Conservation (phyloP, 2,329 filamentous ascomycete species). For the Paraphaeosphaeria minitans region DNA sequence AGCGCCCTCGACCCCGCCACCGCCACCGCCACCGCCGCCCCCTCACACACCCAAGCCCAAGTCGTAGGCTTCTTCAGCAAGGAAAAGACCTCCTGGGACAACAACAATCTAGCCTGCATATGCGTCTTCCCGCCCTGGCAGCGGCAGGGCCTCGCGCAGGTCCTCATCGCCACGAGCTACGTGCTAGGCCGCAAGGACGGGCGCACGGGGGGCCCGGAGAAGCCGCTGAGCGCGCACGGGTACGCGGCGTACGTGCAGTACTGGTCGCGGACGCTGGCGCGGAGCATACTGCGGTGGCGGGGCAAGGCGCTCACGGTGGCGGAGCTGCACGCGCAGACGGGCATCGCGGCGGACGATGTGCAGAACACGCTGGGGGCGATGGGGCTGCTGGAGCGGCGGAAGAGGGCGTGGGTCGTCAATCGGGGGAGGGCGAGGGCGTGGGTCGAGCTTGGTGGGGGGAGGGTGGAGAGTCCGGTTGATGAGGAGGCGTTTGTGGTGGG, state of each 20-base stretch:
- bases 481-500: constrained; percentile 75
- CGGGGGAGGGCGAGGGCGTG: constrained; percentile 68
- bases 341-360: constrained; percentile 85
- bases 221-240: constrained; percentile 86
- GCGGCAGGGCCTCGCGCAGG: constrained; percentile 80
- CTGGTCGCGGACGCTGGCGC: constrained; percentile 83
- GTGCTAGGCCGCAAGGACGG: constrained; percentile 85
- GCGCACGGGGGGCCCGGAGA: constrained; percentile 88
- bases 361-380: constrained; percentile 79
- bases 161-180: constrained; percentile 93
- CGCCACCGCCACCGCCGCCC: too few species aligned
- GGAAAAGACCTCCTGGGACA: constrained; percentile 98
- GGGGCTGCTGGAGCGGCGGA: constrained; percentile 65
- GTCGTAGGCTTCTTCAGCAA: constrained; percentile 98
- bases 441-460: constrained; percentile 66
- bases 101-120: constrained; percentile 97
- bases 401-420: constrained; percentile 60
- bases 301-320: constrained; percentile 65
- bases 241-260: constrained; percentile 81
- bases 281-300: constrained; percentile 60
- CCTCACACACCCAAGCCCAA: constrained; percentile 49
- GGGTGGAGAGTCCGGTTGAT: constrained; percentile 70
- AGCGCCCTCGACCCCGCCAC: constrained; percentile 33
- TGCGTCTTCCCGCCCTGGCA: constrained; percentile 96
- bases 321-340: constrained; percentile 76